phyloP scores from a whole-genome alignment of 2,329 filamentous ascomycete genomes.

The Ophiosphaerella herpotricha region DNA sequence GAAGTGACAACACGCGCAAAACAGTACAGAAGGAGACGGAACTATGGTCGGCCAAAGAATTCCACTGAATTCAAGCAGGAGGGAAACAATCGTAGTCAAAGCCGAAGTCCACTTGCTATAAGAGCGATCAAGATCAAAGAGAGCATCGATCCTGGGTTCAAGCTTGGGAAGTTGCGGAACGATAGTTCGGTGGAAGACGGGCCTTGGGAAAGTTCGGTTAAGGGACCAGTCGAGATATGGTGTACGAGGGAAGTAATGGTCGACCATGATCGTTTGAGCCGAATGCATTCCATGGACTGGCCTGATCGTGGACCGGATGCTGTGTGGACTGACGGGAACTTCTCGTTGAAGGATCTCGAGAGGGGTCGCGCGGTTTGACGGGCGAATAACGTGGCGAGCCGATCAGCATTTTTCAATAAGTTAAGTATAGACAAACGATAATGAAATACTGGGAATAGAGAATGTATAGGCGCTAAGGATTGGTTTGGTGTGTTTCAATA shows the following conservation, averaged over 20 bases:
- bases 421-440: too few species aligned
- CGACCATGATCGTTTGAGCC: slow-evolving; percentile 10
- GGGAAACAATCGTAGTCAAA: background rate
- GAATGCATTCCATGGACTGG: slow-evolving; percentile 8
- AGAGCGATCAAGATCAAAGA: background rate
- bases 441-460: too few species aligned
- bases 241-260: slow-evolving; percentile 16
- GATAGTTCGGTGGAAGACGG: slow-evolving; percentile 7
- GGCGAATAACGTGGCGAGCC: too few species aligned
- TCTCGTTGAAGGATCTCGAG: slow-evolving; percentile 1
- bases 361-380: background rate
- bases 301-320: slow-evolving; percentile 1
- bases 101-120: slow-evolving; percentile 4
- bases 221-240: slow-evolving; percentile 12
- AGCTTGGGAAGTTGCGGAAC: slow-evolving; percentile 7
- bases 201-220: slow-evolving; percentile 1
- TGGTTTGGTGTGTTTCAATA: too few species aligned
- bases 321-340: slow-evolving; percentile 4
- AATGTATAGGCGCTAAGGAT: too few species aligned
- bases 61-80: background rate
- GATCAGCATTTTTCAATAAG: background rate
- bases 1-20: slow-evolving; percentile 4
- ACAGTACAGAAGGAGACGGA: slow-evolving; percentile 1
- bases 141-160: slow-evolving; percentile 1
- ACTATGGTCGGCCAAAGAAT: slow-evolving; percentile 10